These are phyloP conservation scores for Aschersonia sp. DNA, from an alignment of 2,329 filamentous ascomycete species.

Conservation along the genomic window DNA sequence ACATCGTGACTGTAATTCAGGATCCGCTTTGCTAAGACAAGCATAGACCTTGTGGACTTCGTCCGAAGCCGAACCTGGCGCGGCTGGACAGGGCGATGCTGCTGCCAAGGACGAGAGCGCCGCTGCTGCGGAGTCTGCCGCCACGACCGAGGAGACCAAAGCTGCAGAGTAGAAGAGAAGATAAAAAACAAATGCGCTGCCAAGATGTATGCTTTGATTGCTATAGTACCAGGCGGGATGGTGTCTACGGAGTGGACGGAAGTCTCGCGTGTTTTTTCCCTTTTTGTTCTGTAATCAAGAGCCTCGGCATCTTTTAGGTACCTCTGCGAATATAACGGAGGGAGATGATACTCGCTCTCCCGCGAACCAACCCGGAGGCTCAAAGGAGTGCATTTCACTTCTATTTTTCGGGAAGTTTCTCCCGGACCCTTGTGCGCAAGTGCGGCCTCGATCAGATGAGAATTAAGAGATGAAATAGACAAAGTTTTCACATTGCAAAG, in stretches of 20 bases:
- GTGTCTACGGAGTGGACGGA: constrained; percentile 52
- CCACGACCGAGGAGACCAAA: constrained; percentile 54
- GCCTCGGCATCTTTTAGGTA: constrained; percentile 34
- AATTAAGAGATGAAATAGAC: constrained; percentile 26
- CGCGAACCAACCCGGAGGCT: constrained; percentile 23
- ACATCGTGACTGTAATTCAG: background rate
- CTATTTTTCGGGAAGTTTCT: constrained; percentile 27
- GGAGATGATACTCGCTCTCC: constrained; percentile 18
- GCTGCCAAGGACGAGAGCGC: constrained; percentile 28
- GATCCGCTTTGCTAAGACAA: constrained; percentile 13
- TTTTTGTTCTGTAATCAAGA: constrained; percentile 37
- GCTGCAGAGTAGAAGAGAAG: constrained; percentile 38
- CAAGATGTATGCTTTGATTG: constrained; percentile 14
- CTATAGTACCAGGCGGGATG: constrained; percentile 33
- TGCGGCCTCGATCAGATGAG: constrained; percentile 41
- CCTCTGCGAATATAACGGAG: constrained; percentile 23
- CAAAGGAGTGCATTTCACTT: constrained; percentile 24
- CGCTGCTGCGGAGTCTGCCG: constrained; percentile 41
- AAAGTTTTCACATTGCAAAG: too few species aligned
- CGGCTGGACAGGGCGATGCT: constrained; percentile 34
- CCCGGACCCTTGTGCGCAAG: constrained; percentile 37
- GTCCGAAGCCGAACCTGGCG: constrained; percentile 78
- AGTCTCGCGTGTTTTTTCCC: constrained; percentile 41
- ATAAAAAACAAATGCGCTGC: constrained; percentile 8
- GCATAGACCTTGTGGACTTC: constrained; percentile 94